Evolutionary conservation across 2,329 filamentous ascomycete species (phyloP).

Genomic region (Paraconiothyrium brasiliense): DNA sequence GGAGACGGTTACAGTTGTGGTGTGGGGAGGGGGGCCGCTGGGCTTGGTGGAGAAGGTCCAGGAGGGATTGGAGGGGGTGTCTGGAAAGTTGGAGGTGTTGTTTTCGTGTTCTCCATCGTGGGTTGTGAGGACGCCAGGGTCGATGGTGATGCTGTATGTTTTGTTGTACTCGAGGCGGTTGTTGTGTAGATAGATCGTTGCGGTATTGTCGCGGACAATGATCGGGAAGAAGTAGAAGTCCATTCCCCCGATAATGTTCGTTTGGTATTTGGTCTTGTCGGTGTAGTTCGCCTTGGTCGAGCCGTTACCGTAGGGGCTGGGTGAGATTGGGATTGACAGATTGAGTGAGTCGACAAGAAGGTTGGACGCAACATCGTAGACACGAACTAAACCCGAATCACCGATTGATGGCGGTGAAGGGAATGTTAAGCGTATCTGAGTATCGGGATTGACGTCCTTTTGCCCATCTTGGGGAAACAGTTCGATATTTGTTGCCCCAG

Average conservation of each 20-base stretch:
- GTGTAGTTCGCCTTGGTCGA: constrained; percentile 3
- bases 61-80: background rate
- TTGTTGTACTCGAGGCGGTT: constrained; percentile 7
- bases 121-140: background rate
- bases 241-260: background rate
- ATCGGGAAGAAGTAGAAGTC: constrained; percentile 3
- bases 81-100: background rate
- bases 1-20: background rate
- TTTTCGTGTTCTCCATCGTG: background rate
- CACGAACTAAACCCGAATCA: background rate
- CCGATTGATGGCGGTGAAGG: background rate
- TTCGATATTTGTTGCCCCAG: background rate
- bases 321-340: background rate
- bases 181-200: constrained; percentile 1
- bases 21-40: background rate
- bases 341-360: background rate
- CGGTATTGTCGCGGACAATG: background rate
- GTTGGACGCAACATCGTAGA: background rate
- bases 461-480: background rate
- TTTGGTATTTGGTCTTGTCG: background rate
- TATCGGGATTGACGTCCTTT: background rate
- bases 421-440: background rate
- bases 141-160: constrained; percentile 1
- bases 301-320: constrained; percentile 1
- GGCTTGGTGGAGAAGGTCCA: background rate